Percentiles rank a stretch among this genome's conserved stretches.
Evolutionary conservation across 306 rosid genomes (phyloP).

Genomic region (Rubus parviflorus): DNA sequence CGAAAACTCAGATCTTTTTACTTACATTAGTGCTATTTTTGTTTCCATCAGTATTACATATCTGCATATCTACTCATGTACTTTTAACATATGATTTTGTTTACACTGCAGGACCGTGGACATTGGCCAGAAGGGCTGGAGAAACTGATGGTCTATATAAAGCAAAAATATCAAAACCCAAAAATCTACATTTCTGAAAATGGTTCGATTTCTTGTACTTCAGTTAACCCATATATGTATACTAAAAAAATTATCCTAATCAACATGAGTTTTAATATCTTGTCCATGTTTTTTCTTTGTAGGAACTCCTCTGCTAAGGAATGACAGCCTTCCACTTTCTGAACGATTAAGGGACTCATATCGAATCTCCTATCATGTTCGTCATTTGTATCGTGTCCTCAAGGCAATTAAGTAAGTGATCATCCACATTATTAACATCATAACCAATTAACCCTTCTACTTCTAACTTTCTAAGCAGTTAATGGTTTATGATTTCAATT

Average conservation of each 20-base stretch:
- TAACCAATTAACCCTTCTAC: neutral
- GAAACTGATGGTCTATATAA: constrained; percentile 14
- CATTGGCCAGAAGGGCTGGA: constrained; percentile 31
- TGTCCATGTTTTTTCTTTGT: neutral
- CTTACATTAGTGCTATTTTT: too few relatives aligned
- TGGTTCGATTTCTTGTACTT: constrained; percentile 20
- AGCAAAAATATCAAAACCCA: constrained; percentile 13
- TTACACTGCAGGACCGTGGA: neutral
- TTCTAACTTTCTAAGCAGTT: too few relatives aligned
- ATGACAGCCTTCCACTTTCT: neutral
- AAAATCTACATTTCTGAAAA: constrained; percentile 39
- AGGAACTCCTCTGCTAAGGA: neutral
- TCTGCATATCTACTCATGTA: neutral
- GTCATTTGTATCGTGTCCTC: neutral
- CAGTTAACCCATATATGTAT: neutral
- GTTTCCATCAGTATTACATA: neutral
- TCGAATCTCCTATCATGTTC: neutral
- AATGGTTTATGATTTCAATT: neutral
- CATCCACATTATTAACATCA: neutral
- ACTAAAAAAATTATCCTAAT: neutral
- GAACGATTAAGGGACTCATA: neutral
- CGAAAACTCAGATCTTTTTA: neutral
- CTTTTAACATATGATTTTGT: neutral
- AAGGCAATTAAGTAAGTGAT: neutral
- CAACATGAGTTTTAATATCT: neutral